Evolutionary conservation across 2,329 filamentous ascomycete genomes (phyloP), one percentile per base, ranked within the genome.

Genomic region (Apiospora sp.): DNA sequence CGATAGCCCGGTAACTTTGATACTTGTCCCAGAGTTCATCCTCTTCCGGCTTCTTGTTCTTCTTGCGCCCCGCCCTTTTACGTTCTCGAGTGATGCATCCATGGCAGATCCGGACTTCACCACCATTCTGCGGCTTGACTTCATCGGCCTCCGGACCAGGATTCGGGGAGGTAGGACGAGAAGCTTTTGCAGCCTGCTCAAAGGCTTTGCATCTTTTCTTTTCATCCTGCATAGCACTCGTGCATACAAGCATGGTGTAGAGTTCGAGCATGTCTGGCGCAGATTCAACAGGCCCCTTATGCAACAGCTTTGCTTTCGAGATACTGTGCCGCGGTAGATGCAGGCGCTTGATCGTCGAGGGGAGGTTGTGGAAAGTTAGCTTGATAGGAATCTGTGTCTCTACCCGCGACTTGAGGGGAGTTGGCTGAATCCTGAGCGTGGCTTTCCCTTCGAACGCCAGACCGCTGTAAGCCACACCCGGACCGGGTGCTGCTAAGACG

Each of bases 341-440:
- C 69, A 98, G 85, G 80, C 92, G 94, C 75, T 92, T 93, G 72
- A 95, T 90, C 14, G 93, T 92, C 0, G 87, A 84, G 1, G 95
- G 95, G 67, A 97, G 85, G 27, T 93, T 91, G 72, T 91, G 92
- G 51, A 98, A 83, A 0, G 92, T 93, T 82, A 98, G 88, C 78
- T 92, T 92, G 76, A 98, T 94, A 12, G 93, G 94, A 77, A 98
- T 98, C 80, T 98, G 96, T 0, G 96, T 98, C 84, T 99, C 96
- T 24, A 98, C 96, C 30, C 96, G 92, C 22, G 95, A 98, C 83
- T 98, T 98, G 72, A 90, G 81, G 6, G 92, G 92, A 4, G 90
- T 93, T 6, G 91, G 90, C 74, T 92, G 87, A 61, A 94, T 89
- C 16, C 87, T 88, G 51, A 94, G 81, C 69, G 83, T 83, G 69